phyloP scores from a whole-genome alignment of 2,329 filamentous ascomycete genomes.

The Botrytis byssoidea region DNA sequence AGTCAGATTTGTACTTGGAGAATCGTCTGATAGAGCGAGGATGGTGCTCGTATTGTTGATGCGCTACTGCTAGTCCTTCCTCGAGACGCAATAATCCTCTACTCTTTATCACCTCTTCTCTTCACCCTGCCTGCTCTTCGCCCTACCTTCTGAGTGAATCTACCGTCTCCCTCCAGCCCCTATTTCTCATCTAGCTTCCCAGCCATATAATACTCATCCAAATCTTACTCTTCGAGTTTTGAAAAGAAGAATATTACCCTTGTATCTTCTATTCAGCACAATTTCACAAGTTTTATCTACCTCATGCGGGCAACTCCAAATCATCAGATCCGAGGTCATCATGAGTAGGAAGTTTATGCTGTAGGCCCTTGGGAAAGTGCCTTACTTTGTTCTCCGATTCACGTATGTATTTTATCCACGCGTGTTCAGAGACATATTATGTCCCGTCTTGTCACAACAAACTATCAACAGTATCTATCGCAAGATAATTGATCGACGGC shows the following conservation, averaged over 20 bases:
- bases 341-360: neutral
- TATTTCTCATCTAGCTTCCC: neutral
- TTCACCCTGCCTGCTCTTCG: neutral
- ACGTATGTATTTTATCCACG: neutral
- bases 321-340: neutral
- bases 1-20: neutral
- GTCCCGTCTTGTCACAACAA: neutral
- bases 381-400: neutral
- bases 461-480: neutral
- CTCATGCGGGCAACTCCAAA: neutral
- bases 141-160: no score
- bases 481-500: neutral
- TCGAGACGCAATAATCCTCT: neutral
- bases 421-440: neutral
- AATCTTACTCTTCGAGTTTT: neutral
- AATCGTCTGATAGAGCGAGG: neutral
- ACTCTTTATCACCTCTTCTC: neutral
- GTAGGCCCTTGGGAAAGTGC: neutral
- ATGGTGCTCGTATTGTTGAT: neutral
- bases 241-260: neutral
- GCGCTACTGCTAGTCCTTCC: neutral
- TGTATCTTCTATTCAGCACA: neutral
- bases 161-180: neutral
- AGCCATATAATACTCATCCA: neutral
- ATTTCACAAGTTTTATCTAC: neutral